phyloP scores from a whole-genome alignment of 805 yeast species.

The Ogataea allantospora region DNA sequence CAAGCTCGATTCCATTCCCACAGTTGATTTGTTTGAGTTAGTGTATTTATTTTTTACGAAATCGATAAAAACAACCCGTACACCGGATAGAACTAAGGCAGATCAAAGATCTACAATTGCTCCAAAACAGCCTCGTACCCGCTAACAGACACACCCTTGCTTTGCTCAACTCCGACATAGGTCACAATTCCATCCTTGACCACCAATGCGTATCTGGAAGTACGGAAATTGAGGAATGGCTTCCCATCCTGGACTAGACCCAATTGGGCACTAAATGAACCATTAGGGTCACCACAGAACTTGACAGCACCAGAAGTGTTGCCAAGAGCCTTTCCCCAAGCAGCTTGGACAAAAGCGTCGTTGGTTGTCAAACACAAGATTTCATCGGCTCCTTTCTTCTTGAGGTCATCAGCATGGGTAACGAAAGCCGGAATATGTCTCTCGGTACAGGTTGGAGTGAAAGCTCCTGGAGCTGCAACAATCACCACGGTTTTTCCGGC shows the following conservation, averaged over 20 bases:
- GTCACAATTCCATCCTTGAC: constrained; percentile 43
- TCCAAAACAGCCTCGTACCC: constrained; percentile 43
- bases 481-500: constrained; percentile 39
- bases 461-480: constrained; percentile 51
- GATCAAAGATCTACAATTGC: constrained; percentile 13
- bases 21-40: background rate
- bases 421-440: constrained; percentile 42
- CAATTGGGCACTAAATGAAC: constrained; percentile 53
- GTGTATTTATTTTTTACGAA: constrained; percentile 5
- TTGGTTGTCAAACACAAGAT: constrained; percentile 40
- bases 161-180: constrained; percentile 44
- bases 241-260: constrained; percentile 56
- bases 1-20: constrained; percentile 18
- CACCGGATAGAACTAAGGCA: constrained; percentile 1
- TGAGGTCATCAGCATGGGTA: constrained; percentile 34
- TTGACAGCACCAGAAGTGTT: constrained; percentile 31
- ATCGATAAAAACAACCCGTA: constrained; percentile 2
- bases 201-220: constrained; percentile 70
- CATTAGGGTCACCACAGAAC: constrained; percentile 68
- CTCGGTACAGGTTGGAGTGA: constrained; percentile 49
- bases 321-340: constrained; percentile 50
- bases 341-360: constrained; percentile 41
- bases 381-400: constrained; percentile 39
- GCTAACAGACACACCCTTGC: constrained; percentile 42
- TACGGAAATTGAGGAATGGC: constrained; percentile 55